phyloP scores from a whole-genome alignment of 352 stramenopile species.

The Elongisporangium senticosum region DNA sequence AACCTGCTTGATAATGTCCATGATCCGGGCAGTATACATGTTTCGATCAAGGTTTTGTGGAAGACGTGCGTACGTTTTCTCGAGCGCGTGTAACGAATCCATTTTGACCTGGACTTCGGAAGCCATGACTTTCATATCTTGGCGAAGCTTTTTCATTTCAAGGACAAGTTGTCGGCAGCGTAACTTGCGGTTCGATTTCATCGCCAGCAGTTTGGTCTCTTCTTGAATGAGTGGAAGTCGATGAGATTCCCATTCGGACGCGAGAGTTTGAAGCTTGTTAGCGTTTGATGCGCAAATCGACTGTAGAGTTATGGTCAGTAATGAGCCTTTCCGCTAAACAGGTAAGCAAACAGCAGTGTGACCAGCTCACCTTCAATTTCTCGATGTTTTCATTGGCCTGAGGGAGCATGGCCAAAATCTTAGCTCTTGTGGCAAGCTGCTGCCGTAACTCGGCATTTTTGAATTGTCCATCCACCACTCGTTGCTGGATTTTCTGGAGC shows the following conservation, averaged over 20 bases:
- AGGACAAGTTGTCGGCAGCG: constrained; percentile 51
- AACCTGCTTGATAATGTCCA: constrained; percentile 89
- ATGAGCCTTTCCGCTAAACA: not conserved
- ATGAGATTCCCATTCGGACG: constrained; percentile 46
- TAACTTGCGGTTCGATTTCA: constrained; percentile 46
- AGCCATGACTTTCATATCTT: constrained; percentile 63
- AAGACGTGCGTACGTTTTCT: constrained; percentile 47
- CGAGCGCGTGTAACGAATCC: constrained; percentile 41
- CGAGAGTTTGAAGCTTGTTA: constrained; percentile 43
- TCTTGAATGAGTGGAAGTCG: constrained; percentile 40
- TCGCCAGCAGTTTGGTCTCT: constrained; percentile 29
- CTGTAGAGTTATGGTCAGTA: constrained; percentile 8
- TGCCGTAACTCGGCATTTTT: constrained; percentile 33
- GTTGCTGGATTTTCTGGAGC: constrained; percentile 21
- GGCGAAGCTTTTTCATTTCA: constrained; percentile 58
- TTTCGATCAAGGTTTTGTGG: constrained; percentile 54
- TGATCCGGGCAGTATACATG: constrained; percentile 85
- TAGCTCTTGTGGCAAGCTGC: constrained; percentile 37
- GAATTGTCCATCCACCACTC: constrained; percentile 27
- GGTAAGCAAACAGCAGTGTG: not conserved
- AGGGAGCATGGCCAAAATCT: constrained; percentile 59
- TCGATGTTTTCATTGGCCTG: constrained; percentile 59
- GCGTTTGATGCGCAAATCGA: constrained; percentile 46
- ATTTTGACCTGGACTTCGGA: constrained; percentile 67
- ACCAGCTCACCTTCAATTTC: constrained; percentile 43